Percentiles rank a stretch among this genome's conserved stretches.
These are phyloP conservation scores for Zygotorulaspora florentina DNA, from an alignment of 805 yeast species.

Conservation along the genomic window DNA sequence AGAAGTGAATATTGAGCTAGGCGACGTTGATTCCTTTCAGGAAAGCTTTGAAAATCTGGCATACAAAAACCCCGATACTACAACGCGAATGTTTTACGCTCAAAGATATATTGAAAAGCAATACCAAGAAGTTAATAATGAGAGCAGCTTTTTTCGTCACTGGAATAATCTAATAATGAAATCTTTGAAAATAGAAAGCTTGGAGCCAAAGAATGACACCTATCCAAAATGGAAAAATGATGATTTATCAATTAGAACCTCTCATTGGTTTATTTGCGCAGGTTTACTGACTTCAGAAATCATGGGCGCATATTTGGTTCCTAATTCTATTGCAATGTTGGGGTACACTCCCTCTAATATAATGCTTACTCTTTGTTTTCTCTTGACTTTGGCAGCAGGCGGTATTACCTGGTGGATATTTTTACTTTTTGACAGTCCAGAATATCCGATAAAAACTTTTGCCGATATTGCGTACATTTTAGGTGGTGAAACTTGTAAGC, in stretches of 20 bases:
- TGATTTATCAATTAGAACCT: neutral
- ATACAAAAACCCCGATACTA: neutral
- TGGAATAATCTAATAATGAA: conserved; percentile 2
- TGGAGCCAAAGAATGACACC: conserved; percentile 1
- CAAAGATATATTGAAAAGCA: conserved; percentile 6
- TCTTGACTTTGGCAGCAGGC: conserved; percentile 2
- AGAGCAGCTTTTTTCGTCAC: neutral
- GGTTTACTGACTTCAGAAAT: conserved; percentile 6
- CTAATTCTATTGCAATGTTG: conserved; percentile 3
- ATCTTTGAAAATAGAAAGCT: conserved; percentile 1
- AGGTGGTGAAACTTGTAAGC: conserved; percentile 1
- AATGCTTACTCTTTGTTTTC: conserved; percentile 2
- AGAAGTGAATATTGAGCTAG: neutral
- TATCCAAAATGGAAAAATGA: conserved; percentile 5
- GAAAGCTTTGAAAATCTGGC: conserved; percentile 1
- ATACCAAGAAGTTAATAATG: conserved; percentile 4
- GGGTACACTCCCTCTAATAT: conserved; percentile 5
- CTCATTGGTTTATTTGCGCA: conserved; percentile 6
- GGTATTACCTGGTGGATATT: conserved; percentile 6
- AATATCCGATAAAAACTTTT: conserved; percentile 5
- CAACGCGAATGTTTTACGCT: conserved; percentile 3
- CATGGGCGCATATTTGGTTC: conserved; percentile 7
- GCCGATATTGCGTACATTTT: conserved; percentile 4
- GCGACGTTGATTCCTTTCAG: neutral
- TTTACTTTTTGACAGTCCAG: conserved; percentile 4